Base-by-base conservation (phyloP, 495 filamentous ascomycete species). In the Aspergillus incahuasiensis region DNA sequence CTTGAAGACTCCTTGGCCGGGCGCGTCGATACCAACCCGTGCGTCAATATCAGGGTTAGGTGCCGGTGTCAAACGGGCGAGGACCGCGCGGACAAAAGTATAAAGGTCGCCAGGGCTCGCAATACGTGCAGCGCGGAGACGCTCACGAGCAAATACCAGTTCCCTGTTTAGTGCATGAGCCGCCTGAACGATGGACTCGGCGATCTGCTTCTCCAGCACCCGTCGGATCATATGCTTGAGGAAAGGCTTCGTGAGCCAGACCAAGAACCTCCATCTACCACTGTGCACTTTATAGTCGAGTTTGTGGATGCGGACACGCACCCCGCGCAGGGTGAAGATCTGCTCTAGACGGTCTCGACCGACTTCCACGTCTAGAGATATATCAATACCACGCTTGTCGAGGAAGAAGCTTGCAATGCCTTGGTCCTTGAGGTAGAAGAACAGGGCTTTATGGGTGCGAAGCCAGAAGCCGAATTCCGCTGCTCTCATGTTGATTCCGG, bases 181-280 rank as follows among this genome's bases (percentile, higher is more conserved):
- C 15, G 78, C 75, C 28, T 86, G 81, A 0, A 82, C 82, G 51
- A 96, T 89, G 8, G 81, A 80, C 24, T 79, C 71, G 0, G 88
- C 89, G 18, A 97, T 77, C 65, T 90, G 85, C 57, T 79, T 81
- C 75, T 96, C 90, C 51, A 97, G 69, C 0, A 86, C 79, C 30
- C 85, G 86, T 28, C 90, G 87, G 13, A 97, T 68, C 39, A 96
- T 73, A 3, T 88, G 90, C 28, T 86, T 87, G 13, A 97, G 75
- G 45, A 97, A 68, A 0, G 92, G 92, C 65, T 92, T 92, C 61
- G 94, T 77, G 38, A 95, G 68, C 89, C 90, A 96, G 11, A 86
- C 79, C 0, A 95, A 61, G 66, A 86, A 87, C 30, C 78, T 80
- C 70, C 95, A 88, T 63, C 83, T 87, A 67, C 84, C 89, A 61